Conservation (phyloP, 345 rosid species). For the Eucalyptus shirleyi region DNA sequence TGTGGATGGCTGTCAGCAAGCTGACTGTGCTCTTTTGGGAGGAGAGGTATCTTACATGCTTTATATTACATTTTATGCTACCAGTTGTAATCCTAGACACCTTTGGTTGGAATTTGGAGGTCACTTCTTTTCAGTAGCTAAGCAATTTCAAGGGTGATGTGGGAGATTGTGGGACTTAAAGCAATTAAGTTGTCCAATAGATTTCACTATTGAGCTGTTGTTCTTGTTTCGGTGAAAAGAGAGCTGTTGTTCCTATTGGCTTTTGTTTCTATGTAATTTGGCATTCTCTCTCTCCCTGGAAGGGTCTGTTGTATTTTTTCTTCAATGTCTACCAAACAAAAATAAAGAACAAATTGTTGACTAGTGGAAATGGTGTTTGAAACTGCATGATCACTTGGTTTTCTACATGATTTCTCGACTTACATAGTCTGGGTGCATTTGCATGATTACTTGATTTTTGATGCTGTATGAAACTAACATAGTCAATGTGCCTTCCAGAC, state of each 20-base stretch:
- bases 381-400: neutral
- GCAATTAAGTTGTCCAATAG: neutral
- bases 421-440: neutral
- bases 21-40: conserved; percentile 76
- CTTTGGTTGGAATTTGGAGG: neutral
- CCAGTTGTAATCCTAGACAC: neutral
- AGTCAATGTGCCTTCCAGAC: conserved; percentile 30
- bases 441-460: neutral
- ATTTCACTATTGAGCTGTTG: neutral
- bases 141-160: neutral
- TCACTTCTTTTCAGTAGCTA: neutral
- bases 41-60: conserved; percentile 58
- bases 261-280: neutral
- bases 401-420: neutral
- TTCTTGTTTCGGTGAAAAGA: neutral
- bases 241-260: neutral
- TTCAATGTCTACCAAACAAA: neutral
- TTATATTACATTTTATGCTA: neutral
- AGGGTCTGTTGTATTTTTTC: neutral
- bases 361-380: neutral
- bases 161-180: neutral
- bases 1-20: conserved; percentile 81
- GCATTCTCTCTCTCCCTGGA: neutral
- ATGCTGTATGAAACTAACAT: neutral
- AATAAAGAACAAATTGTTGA: neutral